phyloP scores from a whole-genome alignment of 1,284 basidiomycete species.

The Apiotrichum mycotoxinovorans region DNA sequence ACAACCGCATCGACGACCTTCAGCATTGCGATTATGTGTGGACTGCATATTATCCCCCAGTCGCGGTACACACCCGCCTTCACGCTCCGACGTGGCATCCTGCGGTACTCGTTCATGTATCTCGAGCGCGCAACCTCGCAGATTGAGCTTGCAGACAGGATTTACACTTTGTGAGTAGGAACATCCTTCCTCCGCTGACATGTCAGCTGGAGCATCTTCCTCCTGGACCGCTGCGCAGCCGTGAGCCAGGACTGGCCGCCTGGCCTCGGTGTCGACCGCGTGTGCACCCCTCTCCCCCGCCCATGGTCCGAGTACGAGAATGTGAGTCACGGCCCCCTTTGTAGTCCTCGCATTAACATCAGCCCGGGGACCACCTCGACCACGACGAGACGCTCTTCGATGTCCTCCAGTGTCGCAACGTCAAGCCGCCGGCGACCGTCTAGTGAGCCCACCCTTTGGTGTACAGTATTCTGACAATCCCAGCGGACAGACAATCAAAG shows the following conservation, averaged over 20 bases:
- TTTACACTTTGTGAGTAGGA: slow-evolving; percentile 22
- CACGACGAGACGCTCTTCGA: slow-evolving; percentile 4
- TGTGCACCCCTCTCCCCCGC: slow-evolving; percentile 18
- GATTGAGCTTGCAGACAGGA: slow-evolving; percentile 20
- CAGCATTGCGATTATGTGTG: slow-evolving; percentile 11
- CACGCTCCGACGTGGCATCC: neutral
- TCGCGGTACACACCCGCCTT: slow-evolving; percentile 1
- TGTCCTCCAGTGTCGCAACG: slow-evolving; percentile 5
- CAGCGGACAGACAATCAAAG: slow-evolving; percentile 6
- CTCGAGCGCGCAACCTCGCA: neutral
- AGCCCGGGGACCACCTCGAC: neutral
- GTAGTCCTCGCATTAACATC: neutral
- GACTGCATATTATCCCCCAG: slow-evolving; percentile 13
- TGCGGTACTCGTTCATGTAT: neutral
- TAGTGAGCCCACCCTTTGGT: neutral
- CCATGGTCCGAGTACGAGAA: slow-evolving; percentile 16
- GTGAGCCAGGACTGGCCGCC: slow-evolving; percentile 11
- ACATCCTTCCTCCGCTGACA: neutral
- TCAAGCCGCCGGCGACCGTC: neutral
- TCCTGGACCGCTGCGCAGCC: slow-evolving; percentile 14
- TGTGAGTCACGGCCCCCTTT: slow-evolving; percentile 3
- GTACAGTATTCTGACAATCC: neutral
- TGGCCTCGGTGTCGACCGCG: slow-evolving; percentile 4
- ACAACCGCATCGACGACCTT: neutral
- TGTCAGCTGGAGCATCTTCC: slow-evolving; percentile 19